Evolutionary conservation across 1,284 basidiomycete species (phyloP).

Genomic region (Sporisorium iseilematis-ciliati): DNA sequence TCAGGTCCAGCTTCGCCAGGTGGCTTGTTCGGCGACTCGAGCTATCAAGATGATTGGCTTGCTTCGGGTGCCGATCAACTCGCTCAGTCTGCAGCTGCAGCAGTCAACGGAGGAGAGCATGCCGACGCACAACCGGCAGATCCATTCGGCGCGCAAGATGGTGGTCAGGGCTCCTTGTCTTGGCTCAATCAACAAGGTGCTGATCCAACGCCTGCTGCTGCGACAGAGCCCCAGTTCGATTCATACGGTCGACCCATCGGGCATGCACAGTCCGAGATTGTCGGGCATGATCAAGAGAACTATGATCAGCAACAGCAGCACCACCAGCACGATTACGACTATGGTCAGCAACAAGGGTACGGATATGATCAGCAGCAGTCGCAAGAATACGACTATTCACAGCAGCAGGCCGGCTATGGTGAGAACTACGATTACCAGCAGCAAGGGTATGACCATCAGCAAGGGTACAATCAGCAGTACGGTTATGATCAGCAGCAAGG

Average conservation of each 20-base stretch:
- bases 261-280: conserved; percentile 7
- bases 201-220: conserved; percentile 1
- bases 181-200: conserved; percentile 28
- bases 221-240: conserved; percentile 31
- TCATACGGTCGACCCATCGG: conserved; percentile 38
- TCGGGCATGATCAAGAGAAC: conserved; percentile 24
- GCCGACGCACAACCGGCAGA: conserved; percentile 11
- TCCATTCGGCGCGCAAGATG: conserved; percentile 27
- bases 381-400: conserved; percentile 17
- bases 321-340: conserved; percentile 27
- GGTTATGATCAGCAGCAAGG: conserved; percentile 8
- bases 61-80: conserved; percentile 13
- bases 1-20: conserved; percentile 42
- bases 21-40: conserved; percentile 42
- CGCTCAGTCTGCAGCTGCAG: conserved; percentile 1
- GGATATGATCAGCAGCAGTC: conserved; percentile 16
- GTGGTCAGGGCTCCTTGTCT: conserved; percentile 38
- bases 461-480: conserved; percentile 27
- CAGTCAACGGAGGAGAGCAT: conserved; percentile 1
- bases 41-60: conserved; percentile 54
- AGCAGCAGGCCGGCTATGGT: conserved; percentile 28
- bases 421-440: conserved; percentile 22
- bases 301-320: conserved; percentile 35
- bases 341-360: conserved; percentile 19
- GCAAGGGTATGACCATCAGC: conserved; percentile 11